A percentile compares a stretch with the other conserved stretches of the same genome.
Conservation (phyloP, 2,329 filamentous ascomycete genomes). For the Microascus cirrosus region DNA sequence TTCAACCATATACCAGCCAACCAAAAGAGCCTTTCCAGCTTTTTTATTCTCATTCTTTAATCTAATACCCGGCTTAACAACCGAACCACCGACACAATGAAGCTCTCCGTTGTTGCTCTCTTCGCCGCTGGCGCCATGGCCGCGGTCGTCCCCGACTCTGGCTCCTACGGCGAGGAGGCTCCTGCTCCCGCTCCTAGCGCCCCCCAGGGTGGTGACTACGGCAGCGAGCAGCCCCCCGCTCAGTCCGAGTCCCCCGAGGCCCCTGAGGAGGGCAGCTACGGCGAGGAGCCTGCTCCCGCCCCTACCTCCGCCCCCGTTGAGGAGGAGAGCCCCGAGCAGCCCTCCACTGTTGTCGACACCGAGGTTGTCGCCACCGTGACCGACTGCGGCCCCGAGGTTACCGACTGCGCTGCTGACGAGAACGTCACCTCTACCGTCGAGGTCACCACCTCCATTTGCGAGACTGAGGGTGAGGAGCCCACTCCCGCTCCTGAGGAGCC, state of each 20-base stretch:
- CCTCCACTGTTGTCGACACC: conserved; percentile 44
- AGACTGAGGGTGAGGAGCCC: conserved; percentile 12
- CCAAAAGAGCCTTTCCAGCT: conserved; percentile 19
- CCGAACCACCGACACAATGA: conserved; percentile 39
- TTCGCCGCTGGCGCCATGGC: conserved; percentile 36
- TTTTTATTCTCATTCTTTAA: conserved; percentile 16
- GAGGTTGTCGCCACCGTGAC: conserved; percentile 41
- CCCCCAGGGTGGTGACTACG: conserved; percentile 9
- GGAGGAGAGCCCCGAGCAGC: conserved; percentile 21
- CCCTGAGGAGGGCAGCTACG: not conserved
- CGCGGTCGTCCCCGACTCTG: conserved; percentile 29
- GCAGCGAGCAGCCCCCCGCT: not conserved
- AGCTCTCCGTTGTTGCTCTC: conserved; percentile 32
- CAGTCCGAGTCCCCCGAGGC: not conserved
- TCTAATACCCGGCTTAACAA: conserved; percentile 16
- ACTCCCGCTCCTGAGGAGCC: conserved; percentile 9
- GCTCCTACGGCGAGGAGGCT: conserved; percentile 9
- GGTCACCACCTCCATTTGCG: conserved; percentile 28
- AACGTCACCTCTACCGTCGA: conserved; percentile 22
- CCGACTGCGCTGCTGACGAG: conserved; percentile 45
- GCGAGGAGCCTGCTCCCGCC: not conserved
- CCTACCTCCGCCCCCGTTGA: conserved; percentile 11
- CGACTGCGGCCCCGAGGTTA: conserved; percentile 46
- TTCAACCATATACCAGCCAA: conserved; percentile 23
- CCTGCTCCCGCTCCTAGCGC: conserved; percentile 12